Percentiles rank a stretch among this genome's conserved stretches.
phyloP scores from a whole-genome alignment of 257 asterid genomes.

The Cinchona pubescens region DNA sequence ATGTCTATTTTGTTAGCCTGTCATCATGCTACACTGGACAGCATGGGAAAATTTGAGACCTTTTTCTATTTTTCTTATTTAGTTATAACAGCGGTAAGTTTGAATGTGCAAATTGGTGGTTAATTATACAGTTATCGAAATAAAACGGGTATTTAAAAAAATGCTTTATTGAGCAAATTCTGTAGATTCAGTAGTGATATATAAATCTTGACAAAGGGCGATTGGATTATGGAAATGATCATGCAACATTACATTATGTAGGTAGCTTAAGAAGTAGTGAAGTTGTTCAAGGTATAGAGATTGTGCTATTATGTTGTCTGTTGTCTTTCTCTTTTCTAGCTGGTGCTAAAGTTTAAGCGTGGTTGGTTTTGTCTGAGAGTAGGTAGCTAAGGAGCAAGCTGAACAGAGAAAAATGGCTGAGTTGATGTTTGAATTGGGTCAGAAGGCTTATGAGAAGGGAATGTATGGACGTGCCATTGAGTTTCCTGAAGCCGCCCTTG shows the following conservation, averaged over 20 bases:
- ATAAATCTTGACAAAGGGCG: not conserved
- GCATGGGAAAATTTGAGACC: not conserved
- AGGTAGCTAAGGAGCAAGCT: conserved; percentile 97
- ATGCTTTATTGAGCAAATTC: not conserved
- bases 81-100: not conserved
- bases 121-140: no score
- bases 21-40: not conserved
- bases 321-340: not conserved
- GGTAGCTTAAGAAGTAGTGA: not conserved
- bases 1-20: not conserved
- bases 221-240: not conserved
- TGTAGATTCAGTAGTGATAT: not conserved
- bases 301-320: not conserved
- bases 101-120: not conserved
- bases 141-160: not conserved
- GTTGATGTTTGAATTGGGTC: conserved; percentile 89
- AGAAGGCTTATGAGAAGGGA: conserved; percentile 86
- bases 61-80: no score
- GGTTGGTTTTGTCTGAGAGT: conserved; percentile 15
- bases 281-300: not conserved
- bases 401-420: conserved; percentile 86
- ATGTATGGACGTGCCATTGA: conserved; percentile 90
- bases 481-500: conserved; percentile 94
- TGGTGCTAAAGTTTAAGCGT: conserved; percentile 1
- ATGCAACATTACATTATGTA: not conserved